Evolutionary conservation across 208 protist species (phyloP), one percentile per base, ranked within the genome.

Genomic region (Vickermania spadyakhi): DNA sequence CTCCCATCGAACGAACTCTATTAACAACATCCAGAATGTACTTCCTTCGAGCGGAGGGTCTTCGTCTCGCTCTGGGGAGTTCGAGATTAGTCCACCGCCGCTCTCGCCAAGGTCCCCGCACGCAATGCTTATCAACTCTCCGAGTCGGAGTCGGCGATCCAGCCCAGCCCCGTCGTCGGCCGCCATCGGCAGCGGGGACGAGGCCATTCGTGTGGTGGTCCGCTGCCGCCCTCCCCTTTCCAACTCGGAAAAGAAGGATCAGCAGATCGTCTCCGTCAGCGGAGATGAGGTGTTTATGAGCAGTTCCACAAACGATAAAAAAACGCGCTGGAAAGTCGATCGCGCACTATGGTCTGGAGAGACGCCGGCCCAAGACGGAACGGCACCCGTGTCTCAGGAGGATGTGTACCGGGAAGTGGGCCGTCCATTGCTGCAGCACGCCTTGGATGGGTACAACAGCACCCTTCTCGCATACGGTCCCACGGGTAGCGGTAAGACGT

Each of bases 401-500:
- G 70, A 50, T 14, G 70, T 97, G 29, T 98, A 94, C 77, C 70
- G 79, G 58, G 60, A 75, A 36, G 53, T 98, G n/a, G 96, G 96
- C 25, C 68, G 73, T 23, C 86, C 88, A 0, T 78, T 97, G 23
- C 73, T 98, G 21, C 63, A 83, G 11, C 96, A 97, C 75, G 83
- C 93, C 23, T 62, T 96, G 64, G 78, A 89, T 21, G 89, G 93
- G 36, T 91, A 88, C 71, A 94, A 96, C 77, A 88, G 75, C 66
- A 92, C 89, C 2, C 62, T 97, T 30, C 90, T 97, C 62, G 86
- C 89, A 11, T 97, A 96, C 60, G 89, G 91, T 11, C 80, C 84
- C 54, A 98, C 94, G 11, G 85, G 86, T 28, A 90, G 83, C 62
- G 95, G 86, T 27, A 96, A 96, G 66, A 93, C 86, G 29, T 87